A percentile compares a stretch with the other conserved stretches of the same genome.
phyloP scores from a whole-genome alignment of 306 rosid species.

The Sicyos edulis region DNA sequence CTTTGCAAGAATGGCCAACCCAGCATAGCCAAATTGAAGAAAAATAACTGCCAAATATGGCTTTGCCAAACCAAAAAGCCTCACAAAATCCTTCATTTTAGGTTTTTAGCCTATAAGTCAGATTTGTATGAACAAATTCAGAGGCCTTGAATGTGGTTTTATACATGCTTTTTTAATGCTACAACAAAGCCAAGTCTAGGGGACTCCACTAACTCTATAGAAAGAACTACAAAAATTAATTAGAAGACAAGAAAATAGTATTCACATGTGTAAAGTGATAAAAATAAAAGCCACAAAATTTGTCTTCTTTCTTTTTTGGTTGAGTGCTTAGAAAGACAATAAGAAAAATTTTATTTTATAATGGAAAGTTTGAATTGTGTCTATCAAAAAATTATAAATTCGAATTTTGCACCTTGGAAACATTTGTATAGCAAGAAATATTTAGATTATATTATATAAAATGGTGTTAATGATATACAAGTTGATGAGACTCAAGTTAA shows the following conservation, averaged over 20 bases:
- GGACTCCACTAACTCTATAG: not conserved
- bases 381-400: no score
- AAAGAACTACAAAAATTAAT: not conserved
- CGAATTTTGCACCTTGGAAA: no score
- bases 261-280: not conserved
- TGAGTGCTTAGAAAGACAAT: not conserved
- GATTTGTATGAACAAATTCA: not conserved
- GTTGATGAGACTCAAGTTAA: no score
- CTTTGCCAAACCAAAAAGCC: conserved; percentile 24
- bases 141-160: not conserved
- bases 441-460: no score
- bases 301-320: not conserved
- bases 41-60: conserved; percentile 35
- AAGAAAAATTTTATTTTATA: no score
- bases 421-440: no score
- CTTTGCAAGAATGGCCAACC: conserved; percentile 35
- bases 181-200: not conserved
- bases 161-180: not conserved
- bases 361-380: no score
- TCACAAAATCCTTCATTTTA: conserved; percentile 16
- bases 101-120: no score
- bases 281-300: not conserved
- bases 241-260: not conserved
- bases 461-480: no score
- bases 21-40: conserved; percentile 44